A percentile compares a stretch with the other conserved stretches of the same genome.
Evolutionary conservation across 495 filamentous ascomycete genomes (phyloP).

Genomic region (Cetradonia linearis): DNA sequence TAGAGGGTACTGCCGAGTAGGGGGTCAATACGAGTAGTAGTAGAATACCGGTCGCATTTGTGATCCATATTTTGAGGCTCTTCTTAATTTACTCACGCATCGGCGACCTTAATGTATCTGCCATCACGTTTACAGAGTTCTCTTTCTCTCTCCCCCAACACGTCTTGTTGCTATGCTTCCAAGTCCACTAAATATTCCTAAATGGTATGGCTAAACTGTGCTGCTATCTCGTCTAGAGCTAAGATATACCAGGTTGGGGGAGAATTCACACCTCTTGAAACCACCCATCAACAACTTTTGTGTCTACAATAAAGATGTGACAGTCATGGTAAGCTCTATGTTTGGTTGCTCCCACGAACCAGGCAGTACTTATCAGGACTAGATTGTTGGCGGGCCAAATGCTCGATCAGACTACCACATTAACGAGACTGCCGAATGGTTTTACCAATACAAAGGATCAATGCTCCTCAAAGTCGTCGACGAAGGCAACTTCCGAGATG

Average conservation of each 20-base stretch:
- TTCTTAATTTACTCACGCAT: neutral
- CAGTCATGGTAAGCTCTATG: slow-evolving; percentile 54
- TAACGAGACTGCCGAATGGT: slow-evolving; percentile 92
- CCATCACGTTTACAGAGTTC: neutral
- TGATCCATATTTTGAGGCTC: neutral
- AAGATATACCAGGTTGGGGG: slow-evolving; percentile 60
- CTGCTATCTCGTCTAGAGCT: neutral
- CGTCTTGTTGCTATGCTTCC: slow-evolving; percentile 32
- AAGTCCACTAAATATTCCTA: slow-evolving; percentile 65
- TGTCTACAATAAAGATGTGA: slow-evolving; percentile 73
- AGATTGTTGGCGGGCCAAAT: slow-evolving; percentile 96
- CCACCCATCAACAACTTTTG: slow-evolving; percentile 97
- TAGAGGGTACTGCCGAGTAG: too few relatives aligned
- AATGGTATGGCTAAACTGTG: slow-evolving; percentile 51
- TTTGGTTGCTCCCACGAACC: neutral
- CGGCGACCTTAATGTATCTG: neutral
- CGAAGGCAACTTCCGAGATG: slow-evolving; percentile 59
- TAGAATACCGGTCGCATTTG: neutral
- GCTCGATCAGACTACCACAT: slow-evolving; percentile 97
- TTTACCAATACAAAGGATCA: slow-evolving; percentile 87
- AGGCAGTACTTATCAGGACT: slow-evolving; percentile 9
- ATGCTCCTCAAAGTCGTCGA: slow-evolving; percentile 92
- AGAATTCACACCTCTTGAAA: slow-evolving; percentile 85
- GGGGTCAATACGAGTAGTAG: neutral
- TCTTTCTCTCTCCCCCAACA: neutral